Percentiles rank a stretch among this genome's conserved stretches.
Evolutionary conservation across 2,329 filamentous ascomycete species (phyloP).

Genomic region (Fusarium sp.): DNA sequence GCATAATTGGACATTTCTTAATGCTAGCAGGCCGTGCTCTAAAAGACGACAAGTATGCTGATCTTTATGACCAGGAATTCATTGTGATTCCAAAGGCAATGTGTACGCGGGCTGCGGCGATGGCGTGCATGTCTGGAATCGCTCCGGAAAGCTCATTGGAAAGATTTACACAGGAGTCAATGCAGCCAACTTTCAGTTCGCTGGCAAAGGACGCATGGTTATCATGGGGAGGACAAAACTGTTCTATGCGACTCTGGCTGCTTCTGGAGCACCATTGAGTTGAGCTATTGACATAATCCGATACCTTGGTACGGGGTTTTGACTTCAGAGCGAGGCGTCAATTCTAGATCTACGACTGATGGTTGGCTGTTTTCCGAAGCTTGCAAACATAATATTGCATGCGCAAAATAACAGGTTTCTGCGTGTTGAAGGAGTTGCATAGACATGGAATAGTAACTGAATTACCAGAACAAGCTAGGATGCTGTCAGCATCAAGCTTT

Average conservation of each 20-base stretch:
- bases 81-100: conserved; percentile 64
- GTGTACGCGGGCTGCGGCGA: conserved; percentile 63
- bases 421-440: neutral
- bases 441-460: neutral
- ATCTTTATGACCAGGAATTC: conserved; percentile 55
- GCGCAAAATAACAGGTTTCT: neutral
- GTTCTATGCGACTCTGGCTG: conserved; percentile 46
- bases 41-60: neutral
- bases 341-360: neutral
- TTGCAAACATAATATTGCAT: neutral
- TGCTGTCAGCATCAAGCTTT: neutral
- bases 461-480: neutral
- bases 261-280: conserved; percentile 25
- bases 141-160: conserved; percentile 58
- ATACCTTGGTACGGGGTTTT: neutral
- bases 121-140: conserved; percentile 61
- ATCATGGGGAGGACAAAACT: conserved; percentile 50
- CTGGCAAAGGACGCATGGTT: conserved; percentile 49
- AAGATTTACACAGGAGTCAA: conserved; percentile 64
- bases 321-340: neutral
- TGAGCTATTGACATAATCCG: neutral
- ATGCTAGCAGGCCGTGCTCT: neutral
- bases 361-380: neutral
- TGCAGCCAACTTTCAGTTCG: conserved; percentile 59
- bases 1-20: neutral